Evolutionary conservation across 2,329 filamentous ascomycete genomes (phyloP).

Genomic region (Ceratocystis lukuohia): DNA sequence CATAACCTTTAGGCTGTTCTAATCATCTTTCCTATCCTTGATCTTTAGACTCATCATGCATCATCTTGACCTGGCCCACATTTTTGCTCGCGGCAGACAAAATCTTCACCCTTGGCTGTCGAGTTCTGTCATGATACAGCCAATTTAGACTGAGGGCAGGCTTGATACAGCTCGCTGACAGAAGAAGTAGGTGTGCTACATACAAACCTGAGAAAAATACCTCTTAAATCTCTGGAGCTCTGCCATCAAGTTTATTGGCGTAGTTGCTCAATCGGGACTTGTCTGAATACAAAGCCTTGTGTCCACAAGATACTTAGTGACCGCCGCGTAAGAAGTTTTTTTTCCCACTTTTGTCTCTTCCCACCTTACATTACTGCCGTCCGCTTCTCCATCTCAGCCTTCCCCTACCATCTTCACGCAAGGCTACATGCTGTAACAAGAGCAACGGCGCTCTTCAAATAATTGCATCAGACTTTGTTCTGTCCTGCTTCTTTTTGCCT

Average conservation of each 20-base stretch:
- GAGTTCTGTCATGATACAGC: background rate
- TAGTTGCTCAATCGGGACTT: background rate
- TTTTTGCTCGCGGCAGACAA: background rate
- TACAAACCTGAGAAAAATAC: too few species aligned
- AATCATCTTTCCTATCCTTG: background rate
- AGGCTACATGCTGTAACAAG: conserved; percentile 1
- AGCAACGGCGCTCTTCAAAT: background rate
- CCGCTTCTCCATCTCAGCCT: conserved; percentile 4
- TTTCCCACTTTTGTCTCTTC: conserved; percentile 2
- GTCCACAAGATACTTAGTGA: conserved; percentile 5
- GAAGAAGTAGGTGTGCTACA: background rate
- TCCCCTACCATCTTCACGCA: background rate
- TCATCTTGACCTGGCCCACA: background rate
- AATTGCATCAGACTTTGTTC: background rate
- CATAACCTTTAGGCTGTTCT: background rate
- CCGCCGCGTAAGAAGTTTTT: conserved; percentile 1
- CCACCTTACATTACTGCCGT: background rate
- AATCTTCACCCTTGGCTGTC: background rate
- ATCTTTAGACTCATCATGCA: background rate
- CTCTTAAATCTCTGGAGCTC: background rate
- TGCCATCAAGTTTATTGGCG: background rate
- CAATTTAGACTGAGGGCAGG: background rate
- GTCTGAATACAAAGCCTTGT: background rate
- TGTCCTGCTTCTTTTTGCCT: background rate
- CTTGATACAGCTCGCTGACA: background rate